Base-by-base conservation (phyloP, 805 yeast genomes). In the Cyberlindnera mrakii region DNA sequence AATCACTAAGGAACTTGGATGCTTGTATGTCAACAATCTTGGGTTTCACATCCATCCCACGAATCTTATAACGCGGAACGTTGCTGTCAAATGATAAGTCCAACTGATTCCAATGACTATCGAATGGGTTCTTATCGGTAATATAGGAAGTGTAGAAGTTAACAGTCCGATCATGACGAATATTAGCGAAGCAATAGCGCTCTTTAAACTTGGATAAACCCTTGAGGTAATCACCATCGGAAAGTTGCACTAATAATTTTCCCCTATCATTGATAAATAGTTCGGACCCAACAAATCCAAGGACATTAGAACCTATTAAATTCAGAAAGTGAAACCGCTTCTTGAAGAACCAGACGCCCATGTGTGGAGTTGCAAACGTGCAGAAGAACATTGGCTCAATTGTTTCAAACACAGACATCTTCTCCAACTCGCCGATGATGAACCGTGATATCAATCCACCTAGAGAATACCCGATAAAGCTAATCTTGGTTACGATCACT, bases 371-470 rank as follows among this genome's bases (percentile, higher is more conserved):
- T 39, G 91, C 85, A 71, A 91, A 75, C 0, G 88, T 80, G 3
- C 82, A 69, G 49, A 79, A 83, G 33, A 71, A 51, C 18, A 74
- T 66, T 0, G 96, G 96, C 45, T 72, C 70, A 17, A 86, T 71
- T 1, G 55, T 54, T 2, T 74, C 74, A 52, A 80, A 86, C 57
- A 72, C 75, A 46, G 65, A 70, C 52, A 67, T 74, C 48, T 69
- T 81, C 62, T 60, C 74, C 49, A 80, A 66, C 37, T 83, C 70
- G 2, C 97, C 97, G 37, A 89, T 71, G 20, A 88, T 81, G 59
- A 86, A 89, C 40, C 97, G 68, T 0, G 89, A 71, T 29, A 91
- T 78, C 30, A 90, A 64, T 0, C 98, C 98, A 18, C 98, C 97
- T 45, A 91, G 66, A 0, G 96, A 86, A 60, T 90, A 91, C 0